phyloP scores from a whole-genome alignment of 2,329 filamentous ascomycete species.

The Chaetomiaceae sp. region DNA sequence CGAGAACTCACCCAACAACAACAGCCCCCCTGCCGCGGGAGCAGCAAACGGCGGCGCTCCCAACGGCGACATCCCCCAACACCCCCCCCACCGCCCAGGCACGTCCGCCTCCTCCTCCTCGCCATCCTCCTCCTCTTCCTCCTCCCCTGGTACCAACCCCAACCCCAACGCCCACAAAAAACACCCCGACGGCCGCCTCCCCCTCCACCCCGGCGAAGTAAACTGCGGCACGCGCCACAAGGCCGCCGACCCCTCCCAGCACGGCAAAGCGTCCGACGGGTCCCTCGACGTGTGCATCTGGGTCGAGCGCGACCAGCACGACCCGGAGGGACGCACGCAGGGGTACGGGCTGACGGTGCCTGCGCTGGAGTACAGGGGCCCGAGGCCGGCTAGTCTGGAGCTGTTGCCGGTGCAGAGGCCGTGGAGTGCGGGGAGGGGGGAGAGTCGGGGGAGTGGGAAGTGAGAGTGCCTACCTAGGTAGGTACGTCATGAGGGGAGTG shows the following conservation, averaged over 20 bases:
- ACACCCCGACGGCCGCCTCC: conserved; percentile 56
- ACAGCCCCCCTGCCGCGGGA: neutral
- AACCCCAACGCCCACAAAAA: neutral
- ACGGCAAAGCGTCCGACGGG: conserved; percentile 48
- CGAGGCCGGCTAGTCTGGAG: conserved; percentile 18
- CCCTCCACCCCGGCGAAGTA: conserved; percentile 73
- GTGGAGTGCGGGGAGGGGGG: conserved; percentile 5
- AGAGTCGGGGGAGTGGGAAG: neutral
- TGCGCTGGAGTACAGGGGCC: conserved; percentile 42
- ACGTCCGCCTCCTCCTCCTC: neutral
- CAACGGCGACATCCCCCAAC: neutral
- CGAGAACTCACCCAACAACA: conserved; percentile 69
- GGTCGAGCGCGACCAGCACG: conserved; percentile 80
- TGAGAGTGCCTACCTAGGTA: too few species aligned
- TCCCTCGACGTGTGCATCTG: conserved; percentile 78
- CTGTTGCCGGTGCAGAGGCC: neutral
- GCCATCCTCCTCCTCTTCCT: neutral
- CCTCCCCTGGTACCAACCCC: neutral
- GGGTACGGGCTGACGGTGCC: conserved; percentile 87
- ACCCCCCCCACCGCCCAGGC: neutral
- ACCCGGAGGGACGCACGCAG: conserved; percentile 73
- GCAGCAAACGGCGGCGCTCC: neutral
- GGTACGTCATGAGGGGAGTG: too few species aligned
- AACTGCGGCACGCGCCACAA: conserved; percentile 72
- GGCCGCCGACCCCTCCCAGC: conserved; percentile 54